Evolutionary conservation across 345 rosid species (phyloP).

Genomic region (Theobroma cacao): DNA sequence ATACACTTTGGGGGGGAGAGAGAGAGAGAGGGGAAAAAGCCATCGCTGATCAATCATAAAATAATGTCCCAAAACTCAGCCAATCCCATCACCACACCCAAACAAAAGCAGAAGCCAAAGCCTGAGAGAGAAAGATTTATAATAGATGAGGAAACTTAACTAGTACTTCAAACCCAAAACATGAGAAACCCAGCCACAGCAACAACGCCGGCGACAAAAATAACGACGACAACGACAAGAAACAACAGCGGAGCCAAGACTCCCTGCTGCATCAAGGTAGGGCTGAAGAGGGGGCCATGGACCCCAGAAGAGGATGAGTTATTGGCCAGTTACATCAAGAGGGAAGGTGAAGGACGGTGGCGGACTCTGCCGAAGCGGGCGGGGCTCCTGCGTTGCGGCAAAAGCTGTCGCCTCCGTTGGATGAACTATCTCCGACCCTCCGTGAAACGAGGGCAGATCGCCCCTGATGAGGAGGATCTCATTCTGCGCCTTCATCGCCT

Average conservation of each 20-base stretch:
- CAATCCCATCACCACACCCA: too few species aligned
- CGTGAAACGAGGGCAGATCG: slow-evolving; percentile 61
- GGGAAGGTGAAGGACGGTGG: slow-evolving; percentile 63
- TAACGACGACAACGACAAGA: not conserved
- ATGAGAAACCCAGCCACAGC: not conserved
- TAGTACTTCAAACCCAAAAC: not conserved
- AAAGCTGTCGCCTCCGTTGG: slow-evolving; percentile 78
- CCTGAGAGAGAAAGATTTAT: not conserved
- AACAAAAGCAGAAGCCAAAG: too few species aligned
- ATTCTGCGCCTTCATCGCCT: slow-evolving; percentile 62
- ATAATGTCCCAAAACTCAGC: too few species aligned
- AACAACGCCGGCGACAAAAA: not conserved
- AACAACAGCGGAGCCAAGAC: slow-evolving; percentile 17
- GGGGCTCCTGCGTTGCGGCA: slow-evolving; percentile 61
- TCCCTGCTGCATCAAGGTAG: slow-evolving; percentile 56
- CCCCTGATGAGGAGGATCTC: slow-evolving; percentile 67
- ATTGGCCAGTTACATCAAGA: slow-evolving; percentile 42
- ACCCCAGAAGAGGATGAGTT: slow-evolving; percentile 61
- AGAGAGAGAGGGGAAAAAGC: too few species aligned
- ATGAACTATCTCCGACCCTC: slow-evolving; percentile 64
- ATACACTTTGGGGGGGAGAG: too few species aligned
- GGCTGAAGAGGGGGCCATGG: slow-evolving; percentile 65
- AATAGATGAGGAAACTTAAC: too few species aligned
- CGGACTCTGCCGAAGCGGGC: slow-evolving; percentile 59
- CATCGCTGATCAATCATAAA: too few species aligned